Evolutionary conservation across 345 rosid species (phyloP), one percentile per base, ranked within the genome.

Genomic region (Hibiscus syriacus): DNA sequence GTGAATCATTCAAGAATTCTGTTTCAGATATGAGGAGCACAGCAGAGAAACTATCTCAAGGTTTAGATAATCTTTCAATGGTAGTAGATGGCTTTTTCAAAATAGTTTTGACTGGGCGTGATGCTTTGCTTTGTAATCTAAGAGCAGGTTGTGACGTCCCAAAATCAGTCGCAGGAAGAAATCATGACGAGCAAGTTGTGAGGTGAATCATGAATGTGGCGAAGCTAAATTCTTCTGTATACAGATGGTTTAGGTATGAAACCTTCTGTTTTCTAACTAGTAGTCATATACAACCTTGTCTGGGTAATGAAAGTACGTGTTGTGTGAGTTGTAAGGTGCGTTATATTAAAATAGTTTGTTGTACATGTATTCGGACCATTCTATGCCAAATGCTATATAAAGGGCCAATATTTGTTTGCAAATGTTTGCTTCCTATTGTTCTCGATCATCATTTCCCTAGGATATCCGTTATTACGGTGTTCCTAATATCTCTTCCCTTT

Each of bases 1-100:
- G 12, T 26, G 87, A 81, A 55, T 3, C 57, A 1, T 73, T 89
- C 32, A 55, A 53, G 72, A 80, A 45, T 34, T 65, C 74, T 53
- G 76, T 82, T 70, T 71, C 70, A 34, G 82, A 88, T 61, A 41
- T 89, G 58, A 69, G 74, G 43, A 62, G 10, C 26, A 75, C 54
- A 2, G 84, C 82, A n/a, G 95, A 82, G 67, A 73, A 76, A 26
- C 85, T 91, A 39, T 85, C 93, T 3, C 79, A 75, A 36, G 99
- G 89, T 56, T 74, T 91, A 52, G 97, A 94, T 75, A 60, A 71
- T 61, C 85, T 94, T 67, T 50, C 83, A 6, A 87, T 82, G 72
- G 87, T 81, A 77, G 90, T 91, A 55, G 98, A 94, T 67, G 73
- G 73, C 63, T 94, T 91, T 79, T 94, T 91, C 70, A 89, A 89